phyloP scores from a whole-genome alignment of 2,329 filamentous ascomycete genomes.

The Botrytis cinerea region DNA sequence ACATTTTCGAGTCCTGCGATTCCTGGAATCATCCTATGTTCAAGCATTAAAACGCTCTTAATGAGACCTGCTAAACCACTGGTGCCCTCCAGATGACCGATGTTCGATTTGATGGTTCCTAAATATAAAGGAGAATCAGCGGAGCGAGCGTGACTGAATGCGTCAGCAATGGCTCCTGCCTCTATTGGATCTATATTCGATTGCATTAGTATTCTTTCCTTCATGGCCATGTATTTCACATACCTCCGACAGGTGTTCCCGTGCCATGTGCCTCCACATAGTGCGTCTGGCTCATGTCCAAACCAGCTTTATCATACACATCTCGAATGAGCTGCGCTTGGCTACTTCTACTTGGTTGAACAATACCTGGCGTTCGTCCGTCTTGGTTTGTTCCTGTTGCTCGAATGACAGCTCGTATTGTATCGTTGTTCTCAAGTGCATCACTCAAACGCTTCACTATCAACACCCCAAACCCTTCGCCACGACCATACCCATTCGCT shows the following conservation, averaged over 20 bases:
- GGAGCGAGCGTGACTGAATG: constrained; percentile 23
- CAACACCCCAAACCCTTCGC: constrained; percentile 60
- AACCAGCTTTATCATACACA: constrained; percentile 48
- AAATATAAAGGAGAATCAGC: constrained; percentile 24
- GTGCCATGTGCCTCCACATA: constrained; percentile 53
- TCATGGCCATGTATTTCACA: neutral
- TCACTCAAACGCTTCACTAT: constrained; percentile 59
- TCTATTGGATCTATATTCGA: constrained; percentile 10
- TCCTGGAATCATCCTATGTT: constrained; percentile 37
- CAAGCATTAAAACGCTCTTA: constrained; percentile 35
- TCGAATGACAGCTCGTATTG: constrained; percentile 7
- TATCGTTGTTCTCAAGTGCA: constrained; percentile 47
- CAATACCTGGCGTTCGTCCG: constrained; percentile 52
- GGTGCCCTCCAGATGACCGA: constrained; percentile 37
- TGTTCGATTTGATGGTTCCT: constrained; percentile 35
- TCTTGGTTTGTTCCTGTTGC: constrained; percentile 51
- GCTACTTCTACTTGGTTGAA: constrained; percentile 51
- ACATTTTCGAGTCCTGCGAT: constrained; percentile 39
- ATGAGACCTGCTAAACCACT: constrained; percentile 40
- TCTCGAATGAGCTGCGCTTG: constrained; percentile 49
- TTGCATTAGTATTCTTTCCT: neutral
- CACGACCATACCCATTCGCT: constrained; percentile 62
- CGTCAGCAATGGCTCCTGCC: constrained; percentile 1
- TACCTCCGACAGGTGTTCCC: constrained; percentile 33
- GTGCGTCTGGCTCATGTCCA: constrained; percentile 43